Evolutionary conservation across 1,139 yeast species (phyloP), one percentile per base, ranked within the genome.

Genomic region (Nematodospora anomalae): DNA sequence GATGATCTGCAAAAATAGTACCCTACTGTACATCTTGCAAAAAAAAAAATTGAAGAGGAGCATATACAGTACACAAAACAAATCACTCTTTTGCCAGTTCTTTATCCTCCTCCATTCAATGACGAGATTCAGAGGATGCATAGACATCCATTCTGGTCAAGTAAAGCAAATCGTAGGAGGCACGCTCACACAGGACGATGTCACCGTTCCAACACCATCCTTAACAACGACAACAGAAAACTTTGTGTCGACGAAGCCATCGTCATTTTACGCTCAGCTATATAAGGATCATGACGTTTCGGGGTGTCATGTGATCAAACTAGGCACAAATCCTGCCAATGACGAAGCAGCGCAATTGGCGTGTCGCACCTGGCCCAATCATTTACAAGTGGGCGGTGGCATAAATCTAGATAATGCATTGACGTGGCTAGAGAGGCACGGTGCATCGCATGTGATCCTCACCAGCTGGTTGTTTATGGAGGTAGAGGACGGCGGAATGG

Each of bases 151-250:
- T 58, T 76, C 84, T 4, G 98, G 98, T 2, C 83, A 86, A 48
- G 98, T 92, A 45, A 94, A 92, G 56, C 98, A 92, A 59, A 92
- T 92, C 36, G 97, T 94, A 0, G 98, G 98, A 3, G 96, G 96
- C 0, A 85, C 97, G 0, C 69, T 94, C 16, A 67, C 72, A 0
- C 70, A 72, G 9, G 82, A 80, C 44, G 80, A 77, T 40, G 54
- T 53, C 9, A 31, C 48, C 5, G 50, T 55, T 21, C 41, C 52
- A 3, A 30, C 50, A 4, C 51, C 57, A 21, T 42, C 53, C 2
- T n/a, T n/a, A n/a, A 46, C 61, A 4, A 47, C 60, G 2, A 71
- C 83, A 10, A 62, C 71, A 26, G 94, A 96, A 28, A 94, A 92
- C 59, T 90, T 85, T 55, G 87, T 90, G 3, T 81, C 96, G 6